phyloP scores from a whole-genome alignment of 2,329 filamentous ascomycete genomes.

The Monosporascus sp. region DNA sequence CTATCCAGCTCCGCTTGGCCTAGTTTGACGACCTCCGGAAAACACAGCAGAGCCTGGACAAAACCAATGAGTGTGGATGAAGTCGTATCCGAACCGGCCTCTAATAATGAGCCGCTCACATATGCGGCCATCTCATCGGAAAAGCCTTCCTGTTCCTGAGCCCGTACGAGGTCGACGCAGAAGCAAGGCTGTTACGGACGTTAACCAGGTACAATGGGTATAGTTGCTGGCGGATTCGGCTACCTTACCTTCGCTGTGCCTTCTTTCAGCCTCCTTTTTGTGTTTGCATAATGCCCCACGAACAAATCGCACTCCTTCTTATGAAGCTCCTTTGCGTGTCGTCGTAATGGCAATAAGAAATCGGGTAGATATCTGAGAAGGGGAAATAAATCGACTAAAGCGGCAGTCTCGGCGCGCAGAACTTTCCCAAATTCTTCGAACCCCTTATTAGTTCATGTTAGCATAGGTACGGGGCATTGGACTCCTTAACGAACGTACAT shows the following conservation, averaged over 20 bases:
- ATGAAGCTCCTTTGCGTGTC: conserved; percentile 15
- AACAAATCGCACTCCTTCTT: conserved; percentile 7
- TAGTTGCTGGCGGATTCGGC: no score
- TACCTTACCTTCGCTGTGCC: conserved; percentile 11
- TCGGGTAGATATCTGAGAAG: not conserved
- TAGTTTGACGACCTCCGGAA: conserved; percentile 28
- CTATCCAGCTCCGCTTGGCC: conserved; percentile 31
- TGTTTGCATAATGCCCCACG: not conserved
- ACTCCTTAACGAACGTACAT: not conserved
- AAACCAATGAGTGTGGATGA: conserved; percentile 30
- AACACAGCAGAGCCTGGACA: conserved; percentile 36
- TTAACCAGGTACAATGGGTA: not conserved
- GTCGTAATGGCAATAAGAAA: conserved; percentile 16
- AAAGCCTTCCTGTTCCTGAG: conserved; percentile 28
- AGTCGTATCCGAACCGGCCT: conserved; percentile 35
- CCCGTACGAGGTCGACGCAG: conserved; percentile 20
- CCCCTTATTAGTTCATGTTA: not conserved
- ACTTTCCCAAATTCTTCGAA: not conserved
- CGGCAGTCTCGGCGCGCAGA: not conserved
- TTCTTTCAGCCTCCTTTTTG: not conserved
- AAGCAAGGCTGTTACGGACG: conserved; percentile 20
- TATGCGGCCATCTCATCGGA: conserved; percentile 29
- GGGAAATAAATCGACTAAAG: not conserved
- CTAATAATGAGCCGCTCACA: conserved; percentile 20
- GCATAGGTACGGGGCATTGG: no score